These are phyloP conservation scores for Musa balbisiana DNA, from an alignment of 202 grass and related monocot genomes.

Conservation along the genomic window DNA sequence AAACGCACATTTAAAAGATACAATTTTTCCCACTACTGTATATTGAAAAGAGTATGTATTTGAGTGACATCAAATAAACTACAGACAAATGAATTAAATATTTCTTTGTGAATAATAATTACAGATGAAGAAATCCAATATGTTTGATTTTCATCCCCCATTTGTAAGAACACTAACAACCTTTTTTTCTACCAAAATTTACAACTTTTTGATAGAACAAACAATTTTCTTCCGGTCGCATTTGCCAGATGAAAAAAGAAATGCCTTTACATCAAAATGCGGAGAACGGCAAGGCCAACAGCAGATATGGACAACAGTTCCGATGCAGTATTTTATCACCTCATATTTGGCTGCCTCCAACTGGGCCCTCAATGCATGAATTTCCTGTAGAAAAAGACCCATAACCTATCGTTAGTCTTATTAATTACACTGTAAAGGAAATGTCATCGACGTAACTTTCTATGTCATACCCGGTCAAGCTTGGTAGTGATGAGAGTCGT, in stretches of 20 bases:
- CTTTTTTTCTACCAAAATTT: not conserved
- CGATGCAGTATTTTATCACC: constrained; percentile 40
- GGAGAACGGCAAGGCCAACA: constrained; percentile 31
- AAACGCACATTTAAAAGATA: too few relatives aligned
- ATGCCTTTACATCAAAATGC: constrained; percentile 26
- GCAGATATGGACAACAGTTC: constrained; percentile 36
- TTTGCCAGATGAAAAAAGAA: constrained; percentile 2
- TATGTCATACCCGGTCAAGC: constrained; percentile 14
- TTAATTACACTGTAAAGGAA: not conserved
- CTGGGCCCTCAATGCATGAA: constrained; percentile 33
- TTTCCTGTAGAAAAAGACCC: constrained; percentile 19
- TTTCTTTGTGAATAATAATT: too few relatives aligned
- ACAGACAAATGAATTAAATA: too few relatives aligned
- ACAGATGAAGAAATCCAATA: too few relatives aligned
- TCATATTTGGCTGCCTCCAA: constrained; percentile 39
- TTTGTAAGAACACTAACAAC: too few relatives aligned
- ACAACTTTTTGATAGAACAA: not conserved
- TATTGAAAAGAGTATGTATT: too few relatives aligned
- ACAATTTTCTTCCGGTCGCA: not conserved
- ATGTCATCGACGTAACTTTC: not conserved
- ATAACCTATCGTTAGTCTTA: not conserved
- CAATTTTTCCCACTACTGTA: too few relatives aligned
- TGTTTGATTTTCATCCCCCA: too few relatives aligned
- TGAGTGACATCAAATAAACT: too few relatives aligned
- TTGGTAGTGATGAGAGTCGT: constrained; percentile 5